Evolutionary conservation across 73 alveolate species (phyloP).

Genomic region (Paramecium caudatum): DNA sequence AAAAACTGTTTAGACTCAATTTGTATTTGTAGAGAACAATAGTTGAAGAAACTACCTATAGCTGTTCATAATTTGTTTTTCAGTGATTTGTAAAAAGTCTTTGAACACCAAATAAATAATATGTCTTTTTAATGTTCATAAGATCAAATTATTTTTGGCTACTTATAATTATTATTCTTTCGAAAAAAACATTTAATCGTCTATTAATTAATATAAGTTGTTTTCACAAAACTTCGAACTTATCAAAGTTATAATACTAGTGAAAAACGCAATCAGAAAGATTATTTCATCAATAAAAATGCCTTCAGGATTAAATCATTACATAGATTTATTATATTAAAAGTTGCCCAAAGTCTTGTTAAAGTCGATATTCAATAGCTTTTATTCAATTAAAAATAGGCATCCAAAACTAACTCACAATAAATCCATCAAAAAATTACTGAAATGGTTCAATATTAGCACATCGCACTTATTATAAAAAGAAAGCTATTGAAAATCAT

Average conservation of each 20-base stretch:
- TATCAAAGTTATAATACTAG: too few species aligned
- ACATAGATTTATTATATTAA: not conserved
- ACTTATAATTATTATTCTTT: not conserved
- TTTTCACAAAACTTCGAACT: not conserved
- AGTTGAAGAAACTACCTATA: not conserved
- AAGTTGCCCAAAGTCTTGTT: not conserved
- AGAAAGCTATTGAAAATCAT: not conserved
- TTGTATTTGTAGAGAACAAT: not conserved
- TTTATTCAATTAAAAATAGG: not conserved
- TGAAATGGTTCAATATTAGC: not conserved
- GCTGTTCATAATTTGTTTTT: not conserved
- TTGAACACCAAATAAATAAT: not conserved
- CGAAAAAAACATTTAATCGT: not conserved
- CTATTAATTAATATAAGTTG: not conserved
- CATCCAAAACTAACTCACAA: not conserved
- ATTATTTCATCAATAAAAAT: too few species aligned
- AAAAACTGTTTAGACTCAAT: not conserved
- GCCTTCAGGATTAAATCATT: not conserved
- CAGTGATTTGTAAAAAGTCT: not conserved
- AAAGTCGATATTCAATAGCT: not conserved
- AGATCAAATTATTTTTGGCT: not conserved
- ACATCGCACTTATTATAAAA: not conserved
- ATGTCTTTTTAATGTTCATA: not conserved
- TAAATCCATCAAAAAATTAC: not conserved
- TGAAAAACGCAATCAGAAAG: too few species aligned